Evolutionary conservation across 2,329 filamentous ascomycete genomes (phyloP), one percentile per base, ranked within the genome.

Genomic region (Eutypella sp.): DNA sequence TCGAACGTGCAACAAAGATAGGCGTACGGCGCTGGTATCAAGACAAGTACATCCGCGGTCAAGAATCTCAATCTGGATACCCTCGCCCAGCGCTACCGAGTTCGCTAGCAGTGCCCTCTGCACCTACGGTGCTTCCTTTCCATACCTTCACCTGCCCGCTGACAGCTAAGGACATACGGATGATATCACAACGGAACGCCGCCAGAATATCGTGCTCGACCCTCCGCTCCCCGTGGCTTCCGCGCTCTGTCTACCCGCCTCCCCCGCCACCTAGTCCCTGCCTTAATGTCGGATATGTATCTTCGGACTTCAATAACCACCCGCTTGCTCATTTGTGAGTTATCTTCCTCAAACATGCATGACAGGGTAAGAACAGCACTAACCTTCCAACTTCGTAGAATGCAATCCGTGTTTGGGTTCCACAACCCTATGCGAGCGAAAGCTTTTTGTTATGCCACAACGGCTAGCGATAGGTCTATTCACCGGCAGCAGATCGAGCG

Each of bases 281-380:
- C 53, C 75, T 99, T n/a, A 92, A 89, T 55, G 82, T 99, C 49
- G 93, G 93, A 40, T 99, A 99, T 64, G 84, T 99, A 31, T 97
- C 93, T 3, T 97, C 93, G 0, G 93, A 99, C 67, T 99, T 99
- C 69, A 99, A 99, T 62, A 99, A 99, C 58, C 93, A 99, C 62
- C 93, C 93, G 4, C 72, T 99, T 27, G 93, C 93, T 20, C 93
- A 99, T 69, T 67, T 99, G 76, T 81, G 70, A 69, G 76, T 58
- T 13, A 33, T 9, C 8, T 41, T 33, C 20, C 15, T 27, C 15
- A 15, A 24, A 19, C 5, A 2, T 43, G 29, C 22, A n/a, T 22
- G 11, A 33, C 18, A 20, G 3, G 38, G 24, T 18, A 20, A 10
- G 18, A 3, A 18, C 19, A 9, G 10, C 13, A 45, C 46, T 49